Evolutionary conservation across 345 rosid genomes (phyloP).

Genomic region (Euphorbia tirucalli): DNA sequence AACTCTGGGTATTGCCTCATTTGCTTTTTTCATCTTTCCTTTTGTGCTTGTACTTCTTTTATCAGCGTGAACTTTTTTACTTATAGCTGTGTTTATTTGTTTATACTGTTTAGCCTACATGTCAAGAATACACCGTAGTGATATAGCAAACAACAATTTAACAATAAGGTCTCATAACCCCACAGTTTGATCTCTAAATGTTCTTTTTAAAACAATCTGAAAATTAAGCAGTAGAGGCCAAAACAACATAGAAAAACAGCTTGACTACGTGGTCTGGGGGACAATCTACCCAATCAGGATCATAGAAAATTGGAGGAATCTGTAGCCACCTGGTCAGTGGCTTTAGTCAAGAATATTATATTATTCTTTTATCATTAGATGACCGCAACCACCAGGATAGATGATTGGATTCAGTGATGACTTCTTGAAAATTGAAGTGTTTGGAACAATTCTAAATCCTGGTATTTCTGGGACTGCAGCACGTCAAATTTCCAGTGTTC

Average conservation of each 20-base stretch:
- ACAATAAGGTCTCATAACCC: background rate
- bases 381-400: background rate
- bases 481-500: background rate
- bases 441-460: background rate
- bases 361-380: too few relatives aligned
- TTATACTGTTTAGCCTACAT: background rate
- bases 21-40: slow-evolving; percentile 2
- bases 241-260: background rate
- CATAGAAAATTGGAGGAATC: background rate
- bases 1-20: slow-evolving; percentile 61
- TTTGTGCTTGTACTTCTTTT: background rate
- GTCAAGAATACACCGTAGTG: too few relatives aligned
- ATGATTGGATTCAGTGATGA: background rate
- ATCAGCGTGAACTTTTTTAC: background rate
- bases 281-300: background rate
- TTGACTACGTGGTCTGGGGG: background rate
- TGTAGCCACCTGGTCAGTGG: background rate
- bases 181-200: background rate
- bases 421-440: background rate
- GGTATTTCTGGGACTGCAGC: background rate
- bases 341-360: background rate
- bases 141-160: background rate
- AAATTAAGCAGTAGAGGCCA: background rate
- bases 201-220: background rate
- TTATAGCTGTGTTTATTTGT: background rate